These are phyloP conservation scores for Penicillium sp. DNA, from an alignment of 2,329 filamentous ascomycete species.

Conservation along the genomic window DNA sequence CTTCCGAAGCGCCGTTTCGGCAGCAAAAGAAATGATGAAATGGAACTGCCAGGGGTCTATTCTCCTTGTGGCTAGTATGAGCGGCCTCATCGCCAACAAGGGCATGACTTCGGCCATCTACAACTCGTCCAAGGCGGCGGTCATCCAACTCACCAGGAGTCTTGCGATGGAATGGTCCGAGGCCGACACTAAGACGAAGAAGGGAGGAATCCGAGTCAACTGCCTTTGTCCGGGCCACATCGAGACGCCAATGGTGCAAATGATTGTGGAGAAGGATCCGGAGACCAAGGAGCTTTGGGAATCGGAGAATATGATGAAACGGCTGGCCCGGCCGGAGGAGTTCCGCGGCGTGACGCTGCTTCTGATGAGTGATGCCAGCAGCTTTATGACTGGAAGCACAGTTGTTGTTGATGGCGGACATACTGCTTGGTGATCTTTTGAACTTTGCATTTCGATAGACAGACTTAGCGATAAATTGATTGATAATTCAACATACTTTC, in stretches of 20 bases:
- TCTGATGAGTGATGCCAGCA: slow-evolving; percentile 68
- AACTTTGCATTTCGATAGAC: neutral
- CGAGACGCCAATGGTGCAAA: slow-evolving; percentile 75
- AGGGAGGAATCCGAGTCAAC: slow-evolving; percentile 58
- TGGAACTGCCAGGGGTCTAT: slow-evolving; percentile 56
- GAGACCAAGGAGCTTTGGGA: slow-evolving; percentile 56
- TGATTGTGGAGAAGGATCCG: slow-evolving; percentile 76
- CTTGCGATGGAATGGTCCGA: slow-evolving; percentile 57
- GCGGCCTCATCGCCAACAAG: slow-evolving; percentile 55
- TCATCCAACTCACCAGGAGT: slow-evolving; percentile 57
- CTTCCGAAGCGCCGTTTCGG: slow-evolving; percentile 53
- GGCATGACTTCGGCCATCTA: slow-evolving; percentile 52
- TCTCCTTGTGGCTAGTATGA: slow-evolving; percentile 57
- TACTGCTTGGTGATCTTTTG: slow-evolving; percentile 46
- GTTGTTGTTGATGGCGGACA: slow-evolving; percentile 75
- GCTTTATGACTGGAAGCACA: slow-evolving; percentile 73
- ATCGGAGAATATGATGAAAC: slow-evolving; percentile 56
- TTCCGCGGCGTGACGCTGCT: slow-evolving; percentile 71
- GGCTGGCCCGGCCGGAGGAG: slow-evolving; percentile 60
- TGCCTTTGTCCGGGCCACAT: slow-evolving; percentile 60
- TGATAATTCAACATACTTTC: neutral
- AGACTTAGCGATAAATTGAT: neutral
- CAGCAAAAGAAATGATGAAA: slow-evolving; percentile 54
- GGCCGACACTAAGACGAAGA: slow-evolving; percentile 29
- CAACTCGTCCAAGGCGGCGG: slow-evolving; percentile 60